Percentiles rank a stretch among this genome's conserved stretches.
phyloP scores from a whole-genome alignment of 225 moss, liverwort and hornwort species.

The Physcomitrium patens region DNA sequence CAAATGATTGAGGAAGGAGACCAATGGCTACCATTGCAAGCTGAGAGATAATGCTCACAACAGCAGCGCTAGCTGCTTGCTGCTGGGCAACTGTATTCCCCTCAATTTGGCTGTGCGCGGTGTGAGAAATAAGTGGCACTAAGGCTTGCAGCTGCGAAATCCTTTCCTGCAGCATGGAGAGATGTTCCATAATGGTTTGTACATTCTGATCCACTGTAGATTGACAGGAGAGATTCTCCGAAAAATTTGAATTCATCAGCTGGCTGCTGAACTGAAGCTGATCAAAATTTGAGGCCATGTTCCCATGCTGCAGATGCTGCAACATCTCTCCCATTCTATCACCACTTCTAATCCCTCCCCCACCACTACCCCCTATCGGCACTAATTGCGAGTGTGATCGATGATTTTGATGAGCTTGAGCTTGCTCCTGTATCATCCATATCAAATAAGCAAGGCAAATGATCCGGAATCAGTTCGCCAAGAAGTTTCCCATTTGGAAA shows the following conservation, averaged over 20 bases:
- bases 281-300: slow-evolving; percentile 42
- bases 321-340: slow-evolving; percentile 45
- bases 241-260: slow-evolving; percentile 32
- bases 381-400: slow-evolving; percentile 42
- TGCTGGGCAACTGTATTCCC: slow-evolving; percentile 63
- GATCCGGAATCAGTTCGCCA: too few relatives aligned
- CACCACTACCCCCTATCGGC: slow-evolving; percentile 31
- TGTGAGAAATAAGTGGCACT: slow-evolving; percentile 68
- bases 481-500: too few relatives aligned
- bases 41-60: slow-evolving; percentile 76
- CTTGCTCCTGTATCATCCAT: slow-evolving; percentile 40
- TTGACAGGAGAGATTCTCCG: slow-evolving; percentile 38
- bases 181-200: slow-evolving; percentile 65
- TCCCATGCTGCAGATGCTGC: slow-evolving; percentile 49
- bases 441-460: background rate
- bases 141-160: slow-evolving; percentile 80
- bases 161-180: slow-evolving; percentile 75
- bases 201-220: slow-evolving; percentile 54
- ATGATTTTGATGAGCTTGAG: slow-evolving; percentile 45
- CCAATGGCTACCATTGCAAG: slow-evolving; percentile 68
- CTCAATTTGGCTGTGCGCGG: slow-evolving; percentile 47
- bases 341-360: slow-evolving; percentile 19
- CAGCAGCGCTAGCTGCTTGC: slow-evolving; percentile 65
- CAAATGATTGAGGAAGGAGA: slow-evolving; percentile 51
- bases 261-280: slow-evolving; percentile 50